Base-by-base conservation (phyloP, 2,329 filamentous ascomycete genomes). In the Monosporascus sp. region DNA sequence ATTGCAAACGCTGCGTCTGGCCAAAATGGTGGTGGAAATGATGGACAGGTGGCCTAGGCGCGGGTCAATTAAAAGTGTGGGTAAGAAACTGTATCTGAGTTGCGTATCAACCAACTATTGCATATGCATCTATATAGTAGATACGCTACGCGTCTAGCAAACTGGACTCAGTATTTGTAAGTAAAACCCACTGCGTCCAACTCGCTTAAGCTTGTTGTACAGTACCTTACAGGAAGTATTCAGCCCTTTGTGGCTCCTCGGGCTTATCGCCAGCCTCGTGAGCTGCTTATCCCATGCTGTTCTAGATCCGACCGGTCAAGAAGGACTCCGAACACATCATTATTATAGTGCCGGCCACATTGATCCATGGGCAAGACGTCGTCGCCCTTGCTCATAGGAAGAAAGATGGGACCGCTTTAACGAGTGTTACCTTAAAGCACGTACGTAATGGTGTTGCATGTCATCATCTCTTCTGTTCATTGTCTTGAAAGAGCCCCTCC, bases 381-480 rank as follows among this genome's bases (percentile, higher is more conserved):
- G 63, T 7, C n/a, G n/a, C 58, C 57, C 57, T 50, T 54, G 53
- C 52, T 54, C 50, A 35, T 11, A 35, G 4, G 50, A 50, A 49
- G 59, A 56, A 65, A 62, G 60, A 68, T 68, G 66, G 66, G 63
- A 65, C 63, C 57, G 58, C 62, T 64, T 59, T 68, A 62, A 65
- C 59, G 60, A 59, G 54, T 60, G 6, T 27, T 35, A 35, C 31
- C 31, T 35, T 14, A 5, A 35, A 35, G 31, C 31, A 35, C 31
- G 31, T 35, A 35, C 31, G 31, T 35, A 35, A 35, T 35, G 31
- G 31, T 35, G 31, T 35, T 5, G 31, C 31, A 35, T 14, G 31
- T 5, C 31, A 14, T 14, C 31, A 35, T 35, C 31, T 14, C 31
- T 27, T 38, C 46, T 37, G 41, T n/a, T 36, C n/a, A n/a, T 20